A percentile compares a stretch with the other conserved stretches of the same genome.
Conservation (phyloP, 2,329 filamentous ascomycete species). For the Chaetomium globosum region DNA sequence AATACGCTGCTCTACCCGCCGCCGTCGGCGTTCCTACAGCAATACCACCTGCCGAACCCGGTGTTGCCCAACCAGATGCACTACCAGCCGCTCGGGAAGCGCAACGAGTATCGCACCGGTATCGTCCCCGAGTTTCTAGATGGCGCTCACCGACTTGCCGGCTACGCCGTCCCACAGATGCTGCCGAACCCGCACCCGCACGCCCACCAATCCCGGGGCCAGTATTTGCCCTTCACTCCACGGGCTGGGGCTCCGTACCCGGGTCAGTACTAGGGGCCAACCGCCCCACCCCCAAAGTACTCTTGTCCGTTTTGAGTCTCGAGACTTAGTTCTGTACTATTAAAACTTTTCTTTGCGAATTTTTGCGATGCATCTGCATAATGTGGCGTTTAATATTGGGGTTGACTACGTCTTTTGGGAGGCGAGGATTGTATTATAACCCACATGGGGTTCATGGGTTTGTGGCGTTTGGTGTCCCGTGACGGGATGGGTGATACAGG, state of each 20-base stretch:
- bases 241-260: slow-evolving; percentile 6
- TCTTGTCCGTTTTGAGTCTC: neutral
- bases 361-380: slow-evolving; percentile 25
- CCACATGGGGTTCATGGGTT: neutral
- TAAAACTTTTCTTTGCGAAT: neutral
- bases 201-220: slow-evolving; percentile 3
- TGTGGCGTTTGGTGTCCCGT: slow-evolving; percentile 3
- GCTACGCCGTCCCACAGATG: slow-evolving; percentile 12
- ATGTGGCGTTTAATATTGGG: slow-evolving; percentile 13
- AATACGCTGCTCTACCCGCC: slow-evolving; percentile 90
- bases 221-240: slow-evolving; percentile 2
- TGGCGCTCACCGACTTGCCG: slow-evolving; percentile 1
- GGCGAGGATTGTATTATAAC: slow-evolving; percentile 5
- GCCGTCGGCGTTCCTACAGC: slow-evolving; percentile 75
- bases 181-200: slow-evolving; percentile 17
- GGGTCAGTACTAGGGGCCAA: slow-evolving; percentile 15
- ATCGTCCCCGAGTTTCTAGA: slow-evolving; percentile 65
- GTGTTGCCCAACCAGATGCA: slow-evolving; percentile 74
- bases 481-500: neutral
- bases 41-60: slow-evolving; percentile 60
- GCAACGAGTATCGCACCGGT: slow-evolving; percentile 68
- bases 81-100: slow-evolving; percentile 74
- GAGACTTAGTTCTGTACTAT: slow-evolving; percentile 7
- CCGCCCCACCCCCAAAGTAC: no score
- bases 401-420: neutral